phyloP scores from a whole-genome alignment of 1,284 basidiomycete species.

The Fistulina hepatica region DNA sequence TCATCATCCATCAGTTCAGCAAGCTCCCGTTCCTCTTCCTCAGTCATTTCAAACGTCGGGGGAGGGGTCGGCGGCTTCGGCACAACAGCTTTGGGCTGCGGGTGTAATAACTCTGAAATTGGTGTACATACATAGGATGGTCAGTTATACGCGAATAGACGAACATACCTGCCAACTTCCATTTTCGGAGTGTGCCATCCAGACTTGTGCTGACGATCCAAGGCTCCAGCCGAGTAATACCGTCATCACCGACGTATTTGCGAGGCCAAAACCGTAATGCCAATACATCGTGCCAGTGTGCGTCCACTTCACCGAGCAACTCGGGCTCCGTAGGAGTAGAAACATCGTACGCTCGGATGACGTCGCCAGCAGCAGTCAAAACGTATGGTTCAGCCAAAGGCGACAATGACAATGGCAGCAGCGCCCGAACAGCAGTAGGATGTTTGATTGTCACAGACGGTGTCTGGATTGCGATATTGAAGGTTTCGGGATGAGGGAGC shows the following conservation, averaged over 20 bases:
- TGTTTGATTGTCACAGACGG: constrained; percentile 46
- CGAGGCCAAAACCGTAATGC: constrained; percentile 64
- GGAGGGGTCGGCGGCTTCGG: constrained; percentile 14
- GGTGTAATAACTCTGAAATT: constrained; percentile 38
- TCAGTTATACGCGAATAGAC: constrained; percentile 2
- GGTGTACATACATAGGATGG: constrained; percentile 2
- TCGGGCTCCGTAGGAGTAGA: constrained; percentile 54
- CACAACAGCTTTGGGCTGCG: constrained; percentile 23
- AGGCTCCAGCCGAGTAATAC: constrained; percentile 41
- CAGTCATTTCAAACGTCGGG: constrained; percentile 36
- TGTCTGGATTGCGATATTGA: constrained; percentile 24
- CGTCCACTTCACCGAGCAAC: constrained; percentile 60
- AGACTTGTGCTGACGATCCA: constrained; percentile 78
- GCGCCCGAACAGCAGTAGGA: constrained; percentile 54
- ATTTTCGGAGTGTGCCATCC: constrained; percentile 77
- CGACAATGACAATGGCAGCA: constrained; percentile 59
- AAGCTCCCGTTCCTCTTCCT: constrained; percentile 72
- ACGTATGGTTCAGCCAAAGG: constrained; percentile 56
- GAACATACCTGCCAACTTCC: constrained; percentile 62
- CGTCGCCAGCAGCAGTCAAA: constrained; percentile 74
- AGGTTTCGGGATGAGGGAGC: constrained; percentile 24
- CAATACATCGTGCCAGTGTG: constrained; percentile 81
- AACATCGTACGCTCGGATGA: constrained; percentile 65
- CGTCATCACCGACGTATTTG: constrained; percentile 31
- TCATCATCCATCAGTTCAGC: constrained; percentile 66